These are phyloP conservation scores for Cryoendolithus antarcticus DNA, from an alignment of 2,329 filamentous ascomycete genomes.

Conservation along the genomic window DNA sequence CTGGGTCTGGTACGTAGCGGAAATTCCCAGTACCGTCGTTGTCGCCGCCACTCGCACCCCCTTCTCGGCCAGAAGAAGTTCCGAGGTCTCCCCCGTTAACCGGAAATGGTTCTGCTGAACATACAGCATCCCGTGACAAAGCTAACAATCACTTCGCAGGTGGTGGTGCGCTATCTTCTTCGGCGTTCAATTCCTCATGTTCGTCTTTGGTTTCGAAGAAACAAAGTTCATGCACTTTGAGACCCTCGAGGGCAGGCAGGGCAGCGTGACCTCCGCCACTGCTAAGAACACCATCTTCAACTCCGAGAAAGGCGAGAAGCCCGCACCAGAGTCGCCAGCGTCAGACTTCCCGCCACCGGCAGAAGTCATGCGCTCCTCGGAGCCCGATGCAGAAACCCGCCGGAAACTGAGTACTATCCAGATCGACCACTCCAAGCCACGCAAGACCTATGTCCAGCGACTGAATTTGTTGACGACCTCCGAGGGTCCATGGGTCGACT, in stretches of 20 bases:
- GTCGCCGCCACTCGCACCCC: too few relatives aligned
- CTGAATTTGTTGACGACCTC: constrained; percentile 26
- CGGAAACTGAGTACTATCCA: constrained; percentile 13
- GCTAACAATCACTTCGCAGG: too few relatives aligned
- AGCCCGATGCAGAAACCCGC: background rate
- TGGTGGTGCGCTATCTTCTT: constrained; percentile 35
- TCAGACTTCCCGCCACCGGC: constrained; percentile 2
- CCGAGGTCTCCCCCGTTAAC: too few relatives aligned
- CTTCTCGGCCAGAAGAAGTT: too few relatives aligned
- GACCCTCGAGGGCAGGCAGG: constrained; percentile 10
- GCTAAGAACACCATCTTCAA: background rate
- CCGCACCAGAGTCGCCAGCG: background rate
- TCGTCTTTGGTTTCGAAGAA: constrained; percentile 35
- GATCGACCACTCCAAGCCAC: constrained; percentile 21
- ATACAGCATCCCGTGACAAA: too few relatives aligned
- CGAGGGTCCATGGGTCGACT: constrained; percentile 16
- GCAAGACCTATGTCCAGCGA: constrained; percentile 33
- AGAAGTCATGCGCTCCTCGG: constrained; percentile 5
- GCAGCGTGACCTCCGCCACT: constrained; percentile 7
- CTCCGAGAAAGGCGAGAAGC: constrained; percentile 3
- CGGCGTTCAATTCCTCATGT: constrained; percentile 24
- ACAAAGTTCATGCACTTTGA: constrained; percentile 16
- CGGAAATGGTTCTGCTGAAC: too few relatives aligned
- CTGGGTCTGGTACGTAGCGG: constrained; percentile 28
- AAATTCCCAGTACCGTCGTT: background rate